Evolutionary conservation across 2,329 filamentous ascomycete genomes (phyloP), one percentile per base, ranked within the genome.

Genomic region (Phoma sp.): DNA sequence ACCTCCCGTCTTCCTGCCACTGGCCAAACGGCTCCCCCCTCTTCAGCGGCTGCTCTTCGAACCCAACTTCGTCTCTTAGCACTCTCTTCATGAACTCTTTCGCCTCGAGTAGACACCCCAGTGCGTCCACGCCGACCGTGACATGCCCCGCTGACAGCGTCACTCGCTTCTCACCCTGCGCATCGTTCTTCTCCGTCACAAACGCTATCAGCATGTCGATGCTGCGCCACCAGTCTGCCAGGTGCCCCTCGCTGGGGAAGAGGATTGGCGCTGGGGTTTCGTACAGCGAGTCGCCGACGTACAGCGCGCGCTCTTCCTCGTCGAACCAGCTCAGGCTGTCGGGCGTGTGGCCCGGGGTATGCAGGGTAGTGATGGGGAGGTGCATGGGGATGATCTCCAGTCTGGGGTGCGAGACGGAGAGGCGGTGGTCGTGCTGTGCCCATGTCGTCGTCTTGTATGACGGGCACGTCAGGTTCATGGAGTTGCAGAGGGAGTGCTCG

Each of bases 271-370:
- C 52, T 4, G 55, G 51, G 0, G 9, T 9, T 13, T 60, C 36
- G 11, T 60, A 60, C 8, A 60, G 45, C 7, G 50, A 44, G 18
- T 57, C 55, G 10, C 55, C 58, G 23, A 57, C 51, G 22, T 58
- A 58, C 6, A 60, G 40, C 14, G 39, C 53, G 14, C 55, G 47
- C 40, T 57, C 57, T 4, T 47, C 47, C 1, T 14, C 11, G 18
- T 58, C 55, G 29, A 40, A 55, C 54, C 54, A 58, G 30, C 39
- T 45, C 9, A 60, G 58, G 10, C 55, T 55, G 10, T 60, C 58
- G 0, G 58, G 55, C 11, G 58, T 60, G 37, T 60, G 58, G 13
- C 58, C 58, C 1, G 58, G 58, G 2, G 55, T 60, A 8, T 55
- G 52, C 36, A 60, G 25, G 2, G 55, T 58, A 3, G 40, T 33